Evolutionary conservation across 352 stramenopile genomes (phyloP).

Genomic region (Thraustotheca clavata): DNA sequence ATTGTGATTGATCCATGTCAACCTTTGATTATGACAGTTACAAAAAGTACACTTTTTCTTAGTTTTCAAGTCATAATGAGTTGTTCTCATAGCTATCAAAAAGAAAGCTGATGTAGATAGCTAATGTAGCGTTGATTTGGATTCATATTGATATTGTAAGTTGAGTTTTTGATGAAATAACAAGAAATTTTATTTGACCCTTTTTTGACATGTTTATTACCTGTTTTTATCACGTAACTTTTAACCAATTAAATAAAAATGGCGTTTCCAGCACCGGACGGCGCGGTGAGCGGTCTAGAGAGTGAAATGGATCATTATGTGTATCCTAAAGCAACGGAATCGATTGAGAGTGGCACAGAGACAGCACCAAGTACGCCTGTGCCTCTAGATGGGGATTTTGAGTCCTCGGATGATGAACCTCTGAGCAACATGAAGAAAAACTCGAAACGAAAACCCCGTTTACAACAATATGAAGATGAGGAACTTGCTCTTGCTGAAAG

Average conservation of each 20-base stretch:
- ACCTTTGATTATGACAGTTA: too few species aligned
- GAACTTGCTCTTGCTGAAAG: slow-evolving; percentile 8
- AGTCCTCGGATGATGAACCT: slow-evolving; percentile 12
- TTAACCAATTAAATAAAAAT: not conserved
- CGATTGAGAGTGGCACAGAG: not conserved
- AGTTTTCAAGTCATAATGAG: too few species aligned
- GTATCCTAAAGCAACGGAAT: not conserved
- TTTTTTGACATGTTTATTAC: too few species aligned
- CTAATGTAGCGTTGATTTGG: too few species aligned
- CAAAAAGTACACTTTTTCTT: too few species aligned
- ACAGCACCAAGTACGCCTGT: not conserved
- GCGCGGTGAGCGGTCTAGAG: not conserved
- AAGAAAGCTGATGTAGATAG: too few species aligned
- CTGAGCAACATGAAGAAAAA: slow-evolving; percentile 13
- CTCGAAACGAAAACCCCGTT: not conserved
- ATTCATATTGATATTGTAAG: too few species aligned
- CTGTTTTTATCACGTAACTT: too few species aligned
- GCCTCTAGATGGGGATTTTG: not conserved
- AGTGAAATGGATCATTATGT: not conserved
- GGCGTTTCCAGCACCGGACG: not conserved
- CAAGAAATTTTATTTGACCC: too few species aligned
- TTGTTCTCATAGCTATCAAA: too few species aligned
- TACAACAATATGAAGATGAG: slow-evolving; percentile 9
- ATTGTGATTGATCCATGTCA: too few species aligned
- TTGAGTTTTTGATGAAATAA: too few species aligned